Percentiles rank a stretch among this genome's conserved stretches.
phyloP scores from a whole-genome alignment of 2,329 filamentous ascomycete species.

The Fusarium virguliforme region DNA sequence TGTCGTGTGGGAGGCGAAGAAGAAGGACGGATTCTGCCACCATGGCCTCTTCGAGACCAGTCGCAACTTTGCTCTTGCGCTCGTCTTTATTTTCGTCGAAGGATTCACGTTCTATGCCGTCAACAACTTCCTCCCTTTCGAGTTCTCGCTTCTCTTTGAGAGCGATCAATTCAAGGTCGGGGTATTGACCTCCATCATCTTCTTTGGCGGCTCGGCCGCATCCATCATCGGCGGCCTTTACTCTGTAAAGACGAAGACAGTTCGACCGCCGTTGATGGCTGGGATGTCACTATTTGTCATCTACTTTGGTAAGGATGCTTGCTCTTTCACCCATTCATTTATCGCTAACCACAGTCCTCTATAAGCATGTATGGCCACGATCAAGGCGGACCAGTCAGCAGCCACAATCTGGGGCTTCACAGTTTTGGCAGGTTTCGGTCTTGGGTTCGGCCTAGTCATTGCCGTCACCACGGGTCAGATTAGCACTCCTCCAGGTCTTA shows the following conservation, averaged over 20 bases:
- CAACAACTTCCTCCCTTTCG: constrained; percentile 57
- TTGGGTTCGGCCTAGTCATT: constrained; percentile 55
- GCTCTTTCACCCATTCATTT: not conserved
- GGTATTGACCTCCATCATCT: constrained; percentile 50
- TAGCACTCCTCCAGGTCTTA: constrained; percentile 56
- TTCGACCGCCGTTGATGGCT: constrained; percentile 5
- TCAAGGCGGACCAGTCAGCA: constrained; percentile 41
- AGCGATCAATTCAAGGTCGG: constrained; percentile 42
- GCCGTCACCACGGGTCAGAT: constrained; percentile 58
- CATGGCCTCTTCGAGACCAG: constrained; percentile 56
- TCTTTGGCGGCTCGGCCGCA: constrained; percentile 47
- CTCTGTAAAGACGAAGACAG: constrained; percentile 1
- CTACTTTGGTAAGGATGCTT: constrained; percentile 1
- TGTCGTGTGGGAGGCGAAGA: constrained; percentile 25
- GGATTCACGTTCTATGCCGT: constrained; percentile 58
- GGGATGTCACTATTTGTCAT: not conserved
- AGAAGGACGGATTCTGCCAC: constrained; percentile 59
- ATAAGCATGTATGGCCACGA: constrained; percentile 53
- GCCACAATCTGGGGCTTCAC: constrained; percentile 57
- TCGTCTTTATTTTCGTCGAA: constrained; percentile 57
- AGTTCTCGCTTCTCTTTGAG: not conserved
- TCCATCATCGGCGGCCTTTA: not conserved
- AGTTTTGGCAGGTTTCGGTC: constrained; percentile 54
- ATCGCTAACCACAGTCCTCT: constrained; percentile 1
- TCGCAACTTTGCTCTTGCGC: constrained; percentile 56